A percentile compares a stretch with the other conserved stretches of the same genome.
phyloP scores from a whole-genome alignment of 768 basidiomycete species.

The Phylloporus scabripes region DNA sequence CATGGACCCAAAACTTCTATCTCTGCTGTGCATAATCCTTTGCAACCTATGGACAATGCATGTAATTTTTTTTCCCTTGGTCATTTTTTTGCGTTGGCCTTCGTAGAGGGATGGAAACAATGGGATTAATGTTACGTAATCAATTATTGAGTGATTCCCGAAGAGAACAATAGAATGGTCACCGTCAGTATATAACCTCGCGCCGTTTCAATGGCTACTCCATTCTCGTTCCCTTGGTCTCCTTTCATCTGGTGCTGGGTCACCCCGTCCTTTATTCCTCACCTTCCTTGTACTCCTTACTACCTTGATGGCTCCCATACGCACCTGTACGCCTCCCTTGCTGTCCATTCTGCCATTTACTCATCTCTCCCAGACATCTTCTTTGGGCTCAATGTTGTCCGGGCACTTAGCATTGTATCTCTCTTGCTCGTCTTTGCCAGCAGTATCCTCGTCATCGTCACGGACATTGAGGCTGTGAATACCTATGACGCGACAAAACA shows the following conservation, averaged over 20 bases:
- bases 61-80: not conserved
- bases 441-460: constrained; percentile 68
- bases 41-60: constrained; percentile 14
- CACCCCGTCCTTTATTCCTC: constrained; percentile 21
- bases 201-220: not conserved
- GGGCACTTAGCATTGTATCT: constrained; percentile 71
- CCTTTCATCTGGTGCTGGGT: constrained; percentile 28
- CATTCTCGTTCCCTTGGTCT: constrained; percentile 4
- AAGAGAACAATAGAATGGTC: constrained; percentile 30
- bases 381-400: constrained; percentile 74
- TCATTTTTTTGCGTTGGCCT: constrained; percentile 1
- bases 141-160: constrained; percentile 1
- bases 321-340: constrained; percentile 40
- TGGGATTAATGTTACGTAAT: constrained; percentile 19
- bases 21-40: constrained; percentile 7
- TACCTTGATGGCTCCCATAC: constrained; percentile 26
- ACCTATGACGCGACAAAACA: constrained; percentile 44
- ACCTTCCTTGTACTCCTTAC: constrained; percentile 12
- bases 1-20: constrained; percentile 9
- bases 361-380: constrained; percentile 44
- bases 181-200: constrained; percentile 22
- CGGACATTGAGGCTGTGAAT: constrained; percentile 73
- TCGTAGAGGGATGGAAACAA: constrained; percentile 14
- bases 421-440: constrained; percentile 77
- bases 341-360: not conserved